These are phyloP conservation scores for Glycine soja DNA, from an alignment of 306 rosid species.

Conservation along the genomic window DNA sequence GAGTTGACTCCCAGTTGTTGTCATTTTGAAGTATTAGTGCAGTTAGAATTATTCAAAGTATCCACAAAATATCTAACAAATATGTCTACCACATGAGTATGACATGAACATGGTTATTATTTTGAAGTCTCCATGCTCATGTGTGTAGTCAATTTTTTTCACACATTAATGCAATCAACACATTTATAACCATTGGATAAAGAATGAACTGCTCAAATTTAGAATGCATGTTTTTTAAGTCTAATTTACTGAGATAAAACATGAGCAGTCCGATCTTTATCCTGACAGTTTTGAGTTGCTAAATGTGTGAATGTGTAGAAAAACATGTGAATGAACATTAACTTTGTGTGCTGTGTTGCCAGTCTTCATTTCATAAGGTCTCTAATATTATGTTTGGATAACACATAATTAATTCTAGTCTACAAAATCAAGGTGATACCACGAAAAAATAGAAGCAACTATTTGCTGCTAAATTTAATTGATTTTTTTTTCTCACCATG, in stretches of 20 bases:
- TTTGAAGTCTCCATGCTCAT: slow-evolving; percentile 4
- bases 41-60: background rate
- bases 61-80: background rate
- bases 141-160: background rate
- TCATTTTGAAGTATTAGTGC: too few relatives aligned
- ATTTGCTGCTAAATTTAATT: too few relatives aligned
- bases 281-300: background rate
- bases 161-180: background rate
- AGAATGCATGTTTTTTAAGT: too few relatives aligned
- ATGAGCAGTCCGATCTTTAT: background rate
- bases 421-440: too few relatives aligned
- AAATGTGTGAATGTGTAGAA: background rate
- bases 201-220: too few relatives aligned
- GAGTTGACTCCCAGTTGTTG: too few relatives aligned
- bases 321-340: background rate
- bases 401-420: too few relatives aligned
- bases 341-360: background rate
- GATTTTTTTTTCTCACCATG: too few relatives aligned
- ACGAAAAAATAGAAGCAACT: too few relatives aligned
- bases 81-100: background rate
- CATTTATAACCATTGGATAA: background rate
- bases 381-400: background rate
- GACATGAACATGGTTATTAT: background rate
- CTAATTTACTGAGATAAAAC: too few relatives aligned
- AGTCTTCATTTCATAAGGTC: background rate